Percentiles rank a stretch among this genome's conserved stretches.
Evolutionary conservation across 1,284 basidiomycete species (phyloP).

Genomic region (Cryptococcus amylolentus): DNA sequence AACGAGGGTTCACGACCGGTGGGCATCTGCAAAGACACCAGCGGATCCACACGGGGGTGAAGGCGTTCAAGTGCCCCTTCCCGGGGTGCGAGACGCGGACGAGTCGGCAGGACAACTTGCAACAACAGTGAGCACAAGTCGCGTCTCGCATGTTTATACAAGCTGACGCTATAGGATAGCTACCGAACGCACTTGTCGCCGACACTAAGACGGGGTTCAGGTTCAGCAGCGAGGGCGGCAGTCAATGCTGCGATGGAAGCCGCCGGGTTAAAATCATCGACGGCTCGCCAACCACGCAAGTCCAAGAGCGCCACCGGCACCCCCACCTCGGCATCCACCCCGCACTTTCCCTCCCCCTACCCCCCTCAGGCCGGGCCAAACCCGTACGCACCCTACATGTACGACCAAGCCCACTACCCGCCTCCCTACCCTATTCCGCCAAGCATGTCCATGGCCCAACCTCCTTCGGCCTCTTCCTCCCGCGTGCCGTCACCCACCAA

Average conservation of each 20-base stretch:
- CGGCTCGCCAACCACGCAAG: slow-evolving; percentile 40
- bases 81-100: slow-evolving; percentile 47
- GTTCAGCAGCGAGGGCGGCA: slow-evolving; percentile 42
- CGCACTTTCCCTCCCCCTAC: slow-evolving; percentile 43
- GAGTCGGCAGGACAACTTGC: slow-evolving; percentile 46
- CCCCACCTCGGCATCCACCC: slow-evolving; percentile 38
- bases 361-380: slow-evolving; percentile 30
- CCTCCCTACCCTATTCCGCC: slow-evolving; percentile 34
- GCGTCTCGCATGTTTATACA: too few species aligned
- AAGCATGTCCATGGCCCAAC: slow-evolving; percentile 25
- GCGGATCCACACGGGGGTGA: slow-evolving; percentile 48
- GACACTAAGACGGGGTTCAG: slow-evolving; percentile 43
- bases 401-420: slow-evolving; percentile 32
- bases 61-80: slow-evolving; percentile 49
- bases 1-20: slow-evolving; percentile 44
- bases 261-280: slow-evolving; percentile 43
- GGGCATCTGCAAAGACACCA: slow-evolving; percentile 48
- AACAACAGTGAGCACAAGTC: slow-evolving; percentile 38
- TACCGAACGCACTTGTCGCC: slow-evolving; percentile 48
- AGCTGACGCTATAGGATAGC: slow-evolving; percentile 11
- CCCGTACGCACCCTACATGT: slow-evolving; percentile 44
- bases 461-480: slow-evolving; percentile 38
- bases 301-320: slow-evolving; percentile 42
- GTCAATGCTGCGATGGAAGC: slow-evolving; percentile 47
- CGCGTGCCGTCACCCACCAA: slow-evolving; percentile 45